phyloP scores from a whole-genome alignment of 371 early-diverging fungal genomes.

The Haplosporangium sp. region DNA sequence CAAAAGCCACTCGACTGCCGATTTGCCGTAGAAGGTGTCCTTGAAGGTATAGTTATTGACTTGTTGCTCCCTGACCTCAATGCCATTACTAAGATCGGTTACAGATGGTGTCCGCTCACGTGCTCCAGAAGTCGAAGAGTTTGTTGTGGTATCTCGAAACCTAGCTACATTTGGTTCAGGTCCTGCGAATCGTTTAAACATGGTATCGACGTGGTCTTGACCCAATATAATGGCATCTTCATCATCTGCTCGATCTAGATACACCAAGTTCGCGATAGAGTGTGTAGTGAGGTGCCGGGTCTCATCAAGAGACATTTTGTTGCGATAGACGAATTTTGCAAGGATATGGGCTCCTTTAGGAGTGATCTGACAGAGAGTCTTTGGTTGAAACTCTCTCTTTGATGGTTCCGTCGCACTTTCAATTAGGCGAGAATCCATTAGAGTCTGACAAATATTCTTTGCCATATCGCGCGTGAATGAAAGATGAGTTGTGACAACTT shows the following conservation, averaged over 20 bases:
- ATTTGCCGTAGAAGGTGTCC: constrained; percentile 49
- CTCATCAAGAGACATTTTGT: constrained; percentile 35
- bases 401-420: constrained; percentile 66
- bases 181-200: constrained; percentile 57
- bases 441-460: constrained; percentile 71
- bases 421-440: constrained; percentile 68
- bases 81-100: constrained; percentile 42
- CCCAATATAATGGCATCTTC: constrained; percentile 49
- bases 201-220: constrained; percentile 34
- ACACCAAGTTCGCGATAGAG: constrained; percentile 36
- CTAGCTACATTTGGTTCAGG: constrained; percentile 39
- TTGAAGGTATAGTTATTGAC: constrained; percentile 34
- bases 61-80: constrained; percentile 55
- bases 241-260: constrained; percentile 47
- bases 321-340: constrained; percentile 58
- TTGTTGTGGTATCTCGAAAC: not conserved
- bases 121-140: constrained; percentile 7
- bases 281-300: constrained; percentile 43
- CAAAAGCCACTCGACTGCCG: constrained; percentile 72
- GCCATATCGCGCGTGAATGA: constrained; percentile 76
- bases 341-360: constrained; percentile 71
- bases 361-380: constrained; percentile 68
- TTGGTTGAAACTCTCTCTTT: constrained; percentile 65
- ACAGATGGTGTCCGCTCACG: constrained; percentile 25
- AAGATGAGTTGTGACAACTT: constrained; percentile 67